Conservation (phyloP, 495 filamentous ascomycete genomes). For the Annulohypoxylon moriforme region DNA sequence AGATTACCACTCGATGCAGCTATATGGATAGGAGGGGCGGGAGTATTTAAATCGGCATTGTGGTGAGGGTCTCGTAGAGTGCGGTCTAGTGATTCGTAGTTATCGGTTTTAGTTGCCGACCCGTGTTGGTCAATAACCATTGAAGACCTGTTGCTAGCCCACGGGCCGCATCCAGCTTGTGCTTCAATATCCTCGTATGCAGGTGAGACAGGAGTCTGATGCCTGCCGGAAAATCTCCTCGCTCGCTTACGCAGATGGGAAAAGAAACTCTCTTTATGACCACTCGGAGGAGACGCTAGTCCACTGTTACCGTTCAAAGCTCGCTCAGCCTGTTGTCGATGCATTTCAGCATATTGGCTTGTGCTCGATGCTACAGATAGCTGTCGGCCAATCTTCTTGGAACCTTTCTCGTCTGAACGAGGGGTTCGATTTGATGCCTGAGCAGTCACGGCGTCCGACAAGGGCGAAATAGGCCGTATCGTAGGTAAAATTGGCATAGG, state of each 20-base stretch:
- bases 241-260: constrained; percentile 96
- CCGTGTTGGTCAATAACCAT: constrained; percentile 77
- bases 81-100: constrained; percentile 78
- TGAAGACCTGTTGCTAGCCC: constrained; percentile 84
- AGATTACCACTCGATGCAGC: constrained; percentile 64
- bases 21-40: constrained; percentile 65
- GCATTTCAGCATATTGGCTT: constrained; percentile 86
- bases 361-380: constrained; percentile 94
- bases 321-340: constrained; percentile 90
- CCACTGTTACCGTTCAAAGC: constrained; percentile 85
- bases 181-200: constrained; percentile 81
- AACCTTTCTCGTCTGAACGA: constrained; percentile 71
- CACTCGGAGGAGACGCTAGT: constrained; percentile 70
- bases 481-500: constrained; percentile 98
- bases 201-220: constrained; percentile 79
- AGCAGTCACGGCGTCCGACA: constrained; percentile 91
- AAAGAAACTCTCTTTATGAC: constrained; percentile 94
- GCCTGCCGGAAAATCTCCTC: constrained; percentile 88
- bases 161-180: constrained; percentile 89
- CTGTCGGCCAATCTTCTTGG: constrained; percentile 96
- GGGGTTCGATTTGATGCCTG: constrained; percentile 71
- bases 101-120: constrained; percentile 68
- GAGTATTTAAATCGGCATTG: constrained; percentile 67
- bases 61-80: constrained; percentile 78
- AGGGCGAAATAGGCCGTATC: constrained; percentile 91